Percentiles rank a stretch among this genome's conserved stretches.
phyloP scores from a whole-genome alignment of 2,329 filamentous ascomycete genomes.

The Ophioceras dolichostomum region DNA sequence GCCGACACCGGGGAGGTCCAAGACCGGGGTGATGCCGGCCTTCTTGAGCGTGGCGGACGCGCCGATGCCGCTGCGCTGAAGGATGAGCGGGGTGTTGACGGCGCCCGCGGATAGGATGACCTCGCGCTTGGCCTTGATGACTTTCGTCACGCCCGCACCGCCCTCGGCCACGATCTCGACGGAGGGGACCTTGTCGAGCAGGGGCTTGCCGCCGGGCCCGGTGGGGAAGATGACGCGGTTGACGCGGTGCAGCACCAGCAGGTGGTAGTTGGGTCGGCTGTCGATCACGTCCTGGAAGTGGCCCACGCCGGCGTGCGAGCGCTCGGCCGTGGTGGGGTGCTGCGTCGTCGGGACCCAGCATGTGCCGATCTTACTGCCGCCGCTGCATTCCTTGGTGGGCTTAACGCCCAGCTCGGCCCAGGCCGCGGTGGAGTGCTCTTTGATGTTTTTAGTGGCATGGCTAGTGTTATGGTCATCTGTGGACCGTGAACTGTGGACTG shows the following conservation, averaged over 20 bases:
- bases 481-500: background rate
- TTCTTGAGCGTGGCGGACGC: constrained; percentile 3
- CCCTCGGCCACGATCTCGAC: background rate
- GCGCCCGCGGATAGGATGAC: constrained; percentile 46
- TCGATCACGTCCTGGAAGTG: constrained; percentile 2
- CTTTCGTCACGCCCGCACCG: background rate
- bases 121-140: constrained; percentile 23
- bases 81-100: constrained; percentile 39
- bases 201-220: background rate
- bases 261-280: constrained; percentile 2
- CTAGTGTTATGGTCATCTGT: too few species aligned
- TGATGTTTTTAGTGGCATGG: too few species aligned
- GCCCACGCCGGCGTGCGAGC: constrained; percentile 2
- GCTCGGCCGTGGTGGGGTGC: constrained; percentile 1
- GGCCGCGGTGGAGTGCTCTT: background rate
- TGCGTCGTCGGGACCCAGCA: constrained; percentile 2
- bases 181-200: background rate
- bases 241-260: constrained; percentile 2
- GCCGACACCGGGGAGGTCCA: constrained; percentile 1
- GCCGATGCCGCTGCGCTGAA: constrained; percentile 48
- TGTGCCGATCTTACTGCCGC: constrained; percentile 1
- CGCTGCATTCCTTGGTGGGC: background rate
- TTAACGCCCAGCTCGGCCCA: background rate
- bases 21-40: constrained; percentile 5
- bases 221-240: constrained; percentile 1